A percentile compares a stretch with the other conserved stretches of the same genome.
Conservation (phyloP, 1,284 basidiomycete genomes). For the Ceratorhiza oryzae-sativae region DNA sequence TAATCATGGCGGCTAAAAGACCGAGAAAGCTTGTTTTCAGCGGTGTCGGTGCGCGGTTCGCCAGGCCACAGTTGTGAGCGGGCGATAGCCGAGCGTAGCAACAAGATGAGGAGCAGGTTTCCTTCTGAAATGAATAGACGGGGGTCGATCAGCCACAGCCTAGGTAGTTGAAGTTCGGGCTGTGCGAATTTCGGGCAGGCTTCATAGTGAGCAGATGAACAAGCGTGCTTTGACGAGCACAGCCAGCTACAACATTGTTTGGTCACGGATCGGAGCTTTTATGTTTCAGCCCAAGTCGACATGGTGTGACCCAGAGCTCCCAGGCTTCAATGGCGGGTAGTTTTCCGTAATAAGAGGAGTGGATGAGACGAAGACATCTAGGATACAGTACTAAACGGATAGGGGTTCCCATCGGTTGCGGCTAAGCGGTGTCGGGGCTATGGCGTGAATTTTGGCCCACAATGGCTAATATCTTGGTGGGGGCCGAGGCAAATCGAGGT, state of each 20-base stretch:
- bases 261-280: slow-evolving; percentile 2
- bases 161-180: slow-evolving; percentile 3
- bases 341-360: background rate
- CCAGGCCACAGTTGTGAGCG: background rate
- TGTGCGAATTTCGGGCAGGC: slow-evolving; percentile 22
- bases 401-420: background rate
- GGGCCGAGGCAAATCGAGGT: slow-evolving; percentile 9
- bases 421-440: slow-evolving; percentile 11
- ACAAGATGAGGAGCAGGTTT: background rate
- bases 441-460: background rate
- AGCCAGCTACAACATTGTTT: background rate
- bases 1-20: background rate
- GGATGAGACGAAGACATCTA: background rate
- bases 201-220: background rate
- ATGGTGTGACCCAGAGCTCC: background rate
- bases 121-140: background rate
- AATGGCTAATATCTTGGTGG: slow-evolving; percentile 6
- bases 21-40: background rate
- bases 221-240: background rate
- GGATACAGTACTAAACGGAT: background rate
- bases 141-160: slow-evolving; percentile 14
- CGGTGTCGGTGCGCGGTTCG: background rate
- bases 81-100: slow-evolving; percentile 6
- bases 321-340: background rate
- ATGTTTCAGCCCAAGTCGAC: background rate